phyloP scores from a whole-genome alignment of 495 filamentous ascomycete species.

The Pyrenopolyporus hunteri region DNA sequence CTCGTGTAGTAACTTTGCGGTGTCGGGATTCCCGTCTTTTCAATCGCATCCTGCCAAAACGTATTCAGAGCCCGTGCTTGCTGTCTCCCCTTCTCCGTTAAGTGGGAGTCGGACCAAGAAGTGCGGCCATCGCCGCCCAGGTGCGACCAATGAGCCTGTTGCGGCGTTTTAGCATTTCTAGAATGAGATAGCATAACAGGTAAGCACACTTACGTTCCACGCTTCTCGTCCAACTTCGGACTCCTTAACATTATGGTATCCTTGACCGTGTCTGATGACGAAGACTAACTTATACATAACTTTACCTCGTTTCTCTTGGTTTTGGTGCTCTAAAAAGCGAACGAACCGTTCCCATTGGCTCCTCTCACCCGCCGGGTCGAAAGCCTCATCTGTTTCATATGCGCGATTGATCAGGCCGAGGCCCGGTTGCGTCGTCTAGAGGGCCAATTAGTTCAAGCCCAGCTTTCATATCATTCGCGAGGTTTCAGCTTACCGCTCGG shows the following conservation, averaged over 20 bases:
- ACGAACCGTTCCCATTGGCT: conserved; percentile 44
- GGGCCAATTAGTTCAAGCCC: neutral
- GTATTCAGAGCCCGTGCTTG: conserved; percentile 67
- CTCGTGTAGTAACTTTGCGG: conserved; percentile 72
- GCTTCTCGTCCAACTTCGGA: conserved; percentile 39
- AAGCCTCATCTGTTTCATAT: conserved; percentile 40
- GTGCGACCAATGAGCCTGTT: conserved; percentile 68
- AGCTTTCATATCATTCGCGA: neutral
- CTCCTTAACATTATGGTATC: conserved; percentile 49
- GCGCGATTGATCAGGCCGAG: conserved; percentile 42
- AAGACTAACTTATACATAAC: conserved; percentile 45
- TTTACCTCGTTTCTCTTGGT: conserved; percentile 18
- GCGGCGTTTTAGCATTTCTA: no score
- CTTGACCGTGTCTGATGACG: conserved; percentile 45
- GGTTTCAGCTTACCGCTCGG: conserved; percentile 17
- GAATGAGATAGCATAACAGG: neutral
- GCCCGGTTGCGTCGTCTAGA: conserved; percentile 32
- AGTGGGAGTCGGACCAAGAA: conserved; percentile 72
- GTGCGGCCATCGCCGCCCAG: conserved; percentile 69
- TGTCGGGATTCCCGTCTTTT: conserved; percentile 61
- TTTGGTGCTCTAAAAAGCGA: conserved; percentile 38
- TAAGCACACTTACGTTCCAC: conserved; percentile 43
- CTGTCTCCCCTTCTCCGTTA: conserved; percentile 63
- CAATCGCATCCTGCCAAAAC: conserved; percentile 67
- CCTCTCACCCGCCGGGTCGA: conserved; percentile 26